Conservation (phyloP, 306 rosid species). For the Rosa persica region DNA sequence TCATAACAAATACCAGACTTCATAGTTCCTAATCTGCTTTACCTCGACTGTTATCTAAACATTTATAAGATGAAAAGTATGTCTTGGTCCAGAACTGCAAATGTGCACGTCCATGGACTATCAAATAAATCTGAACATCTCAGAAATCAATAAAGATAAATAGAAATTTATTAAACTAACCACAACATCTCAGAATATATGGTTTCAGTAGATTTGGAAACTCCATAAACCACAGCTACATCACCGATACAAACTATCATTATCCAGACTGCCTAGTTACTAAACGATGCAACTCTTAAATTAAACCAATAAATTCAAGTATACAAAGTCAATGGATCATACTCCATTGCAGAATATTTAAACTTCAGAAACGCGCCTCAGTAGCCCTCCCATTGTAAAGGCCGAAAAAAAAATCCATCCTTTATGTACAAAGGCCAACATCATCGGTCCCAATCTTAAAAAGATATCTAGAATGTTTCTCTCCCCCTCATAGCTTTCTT, state of each 20-base stretch:
- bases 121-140: not conserved
- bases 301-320: slow-evolving; percentile 45
- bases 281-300: slow-evolving; percentile 37
- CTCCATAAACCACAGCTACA: not conserved
- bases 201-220: not conserved
- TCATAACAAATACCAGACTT: not conserved
- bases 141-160: not conserved
- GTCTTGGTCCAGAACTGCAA: not conserved
- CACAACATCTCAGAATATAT: not conserved
- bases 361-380: slow-evolving; percentile 50
- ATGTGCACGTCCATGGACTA: not conserved
- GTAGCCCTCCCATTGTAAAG: slow-evolving; percentile 43
- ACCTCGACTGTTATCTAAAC: not conserved
- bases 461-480: slow-evolving; percentile 42
- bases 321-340: slow-evolving; percentile 47
- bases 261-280: not conserved
- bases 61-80: not conserved
- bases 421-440: slow-evolving; percentile 81
- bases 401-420: slow-evolving; percentile 66
- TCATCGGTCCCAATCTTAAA: slow-evolving; percentile 52
- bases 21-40: not conserved
- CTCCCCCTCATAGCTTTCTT: slow-evolving; percentile 51
- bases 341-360: slow-evolving; percentile 47
- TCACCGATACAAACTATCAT: not conserved
- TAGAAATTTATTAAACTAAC: not conserved